Evolutionary conservation across 805 yeast species (phyloP), one percentile per base, ranked within the genome.

Genomic region (Metschnikowia similis): DNA sequence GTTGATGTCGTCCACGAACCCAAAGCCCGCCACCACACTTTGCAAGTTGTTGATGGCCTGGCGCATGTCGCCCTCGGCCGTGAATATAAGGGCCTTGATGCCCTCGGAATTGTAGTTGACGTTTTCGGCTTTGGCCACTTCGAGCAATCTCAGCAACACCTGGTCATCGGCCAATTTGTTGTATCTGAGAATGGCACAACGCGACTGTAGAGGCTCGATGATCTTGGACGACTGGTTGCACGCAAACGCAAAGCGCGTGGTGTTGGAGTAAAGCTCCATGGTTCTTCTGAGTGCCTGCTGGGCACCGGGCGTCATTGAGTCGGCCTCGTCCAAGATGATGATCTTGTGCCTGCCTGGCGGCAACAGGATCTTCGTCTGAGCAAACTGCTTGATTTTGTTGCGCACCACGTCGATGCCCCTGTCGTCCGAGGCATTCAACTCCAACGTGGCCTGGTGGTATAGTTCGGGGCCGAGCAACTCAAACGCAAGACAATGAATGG

Each of bases 1-100:
- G 60, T 91, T 92, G 37, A 87, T 89, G 42, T 89, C 89, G 61
- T 83, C 87, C n/a, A 94, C 97, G 48, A 87, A 77, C 3, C 87
- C 91, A 69, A 91, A 91, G 2, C 99, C 99, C 0, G 97, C 89
- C 31, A 85, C 92, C 0, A 97, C 90, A 61, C 96, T 85, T 65
- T 94, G 99, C 51, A 94, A 66, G 67, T 94, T 94, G 64, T 94
- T 94, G 43, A 94, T 80, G 0, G 98, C 99, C 67, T 94, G 99
- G 66, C 99, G 83, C 99, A 94, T 92, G 65, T 94, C 99, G 52
- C 99, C 99, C 64, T 94, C 99, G 0, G 97, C 95, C 0, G 97
- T 85, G 70, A 94, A 94, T 13, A 94, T 83, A 51, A 94, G 76
- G 0, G 99, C 98, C 57, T 89, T 89, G 34, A 94, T 69, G 0